Evolutionary conservation across 805 yeast genomes (phyloP).

Genomic region (Nakazawaea anatomiae): DNA sequence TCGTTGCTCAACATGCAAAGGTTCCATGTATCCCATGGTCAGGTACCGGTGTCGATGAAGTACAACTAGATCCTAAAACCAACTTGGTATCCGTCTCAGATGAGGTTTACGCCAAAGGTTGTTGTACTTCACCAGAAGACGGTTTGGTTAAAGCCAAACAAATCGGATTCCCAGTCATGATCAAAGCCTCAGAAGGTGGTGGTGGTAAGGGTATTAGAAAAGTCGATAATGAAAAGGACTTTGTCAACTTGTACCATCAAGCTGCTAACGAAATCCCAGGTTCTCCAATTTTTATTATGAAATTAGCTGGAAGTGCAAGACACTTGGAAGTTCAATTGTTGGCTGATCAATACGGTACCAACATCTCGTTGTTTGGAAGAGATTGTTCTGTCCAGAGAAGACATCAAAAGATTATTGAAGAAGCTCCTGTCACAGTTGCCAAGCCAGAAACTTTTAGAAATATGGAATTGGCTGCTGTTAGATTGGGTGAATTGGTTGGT

Average conservation of each 20-base stretch:
- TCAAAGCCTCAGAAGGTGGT: slow-evolving; percentile 99
- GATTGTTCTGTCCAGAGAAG: slow-evolving; percentile 99
- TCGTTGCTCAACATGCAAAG: slow-evolving; percentile 97
- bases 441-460: slow-evolving; percentile 74
- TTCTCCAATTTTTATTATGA: slow-evolving; percentile 96
- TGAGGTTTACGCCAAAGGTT: slow-evolving; percentile 79
- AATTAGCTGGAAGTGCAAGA: slow-evolving; percentile 95
- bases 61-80: slow-evolving; percentile 57
- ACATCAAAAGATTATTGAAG: slow-evolving; percentile 98
- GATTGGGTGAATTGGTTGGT: slow-evolving; percentile 95
- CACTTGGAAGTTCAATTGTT: slow-evolving; percentile 96
- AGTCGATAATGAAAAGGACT: slow-evolving; percentile 80
- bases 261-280: slow-evolving; percentile 98
- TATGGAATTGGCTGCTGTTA: slow-evolving; percentile 97
- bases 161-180: slow-evolving; percentile 98
- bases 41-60: slow-evolving; percentile 93
- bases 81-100: slow-evolving; percentile 87
- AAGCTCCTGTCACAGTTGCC: slow-evolving; percentile 98
- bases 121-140: slow-evolving; percentile 80
- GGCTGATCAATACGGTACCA: slow-evolving; percentile 98
- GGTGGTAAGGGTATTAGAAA: slow-evolving; percentile 99
- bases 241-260: slow-evolving; percentile 73
- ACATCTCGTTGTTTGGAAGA: slow-evolving; percentile 95
- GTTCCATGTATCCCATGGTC: slow-evolving; percentile 99
- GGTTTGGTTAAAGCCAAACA: slow-evolving; percentile 79